Evolutionary conservation across 257 asterid genomes (phyloP).

Genomic region (Rubia yunnanensis): DNA sequence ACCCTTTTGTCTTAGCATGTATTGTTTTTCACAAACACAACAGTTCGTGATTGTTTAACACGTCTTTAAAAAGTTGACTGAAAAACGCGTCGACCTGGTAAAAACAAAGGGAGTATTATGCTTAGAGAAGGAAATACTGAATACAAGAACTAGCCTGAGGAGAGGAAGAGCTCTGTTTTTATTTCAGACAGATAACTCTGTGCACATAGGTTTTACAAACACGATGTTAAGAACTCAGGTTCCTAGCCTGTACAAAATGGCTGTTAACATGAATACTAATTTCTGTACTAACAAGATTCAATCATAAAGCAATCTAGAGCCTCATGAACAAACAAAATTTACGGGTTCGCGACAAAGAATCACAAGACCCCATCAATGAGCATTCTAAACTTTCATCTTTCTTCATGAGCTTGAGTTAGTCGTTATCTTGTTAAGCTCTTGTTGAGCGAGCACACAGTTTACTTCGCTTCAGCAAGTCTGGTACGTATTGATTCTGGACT

Average conservation of each 20-base stretch:
- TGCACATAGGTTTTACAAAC: neutral
- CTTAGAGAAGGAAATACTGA: no score
- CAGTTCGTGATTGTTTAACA: no score
- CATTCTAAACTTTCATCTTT: neutral
- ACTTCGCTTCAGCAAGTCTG: constrained; percentile 46
- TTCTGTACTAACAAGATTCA: neutral
- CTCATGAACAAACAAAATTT: neutral
- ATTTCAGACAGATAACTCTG: neutral
- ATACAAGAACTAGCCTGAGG: no score
- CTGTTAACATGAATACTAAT: neutral
- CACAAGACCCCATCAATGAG: neutral
- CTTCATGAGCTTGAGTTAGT: constrained; percentile 1
- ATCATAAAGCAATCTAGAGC: neutral
- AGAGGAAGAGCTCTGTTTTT: neutral
- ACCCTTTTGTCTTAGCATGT: neutral
- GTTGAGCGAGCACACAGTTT: no score
- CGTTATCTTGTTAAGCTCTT: constrained; percentile 1
- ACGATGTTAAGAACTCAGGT: neutral
- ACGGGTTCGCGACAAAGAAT: neutral
- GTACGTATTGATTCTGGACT: constrained; percentile 43
- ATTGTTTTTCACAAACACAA: neutral
- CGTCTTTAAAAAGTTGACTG: no score
- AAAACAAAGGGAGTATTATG: no score
- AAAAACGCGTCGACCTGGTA: no score
- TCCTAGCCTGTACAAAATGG: neutral